Evolutionary conservation across 805 yeast species (phyloP).

Genomic region (Jamesozyma gamospora): DNA sequence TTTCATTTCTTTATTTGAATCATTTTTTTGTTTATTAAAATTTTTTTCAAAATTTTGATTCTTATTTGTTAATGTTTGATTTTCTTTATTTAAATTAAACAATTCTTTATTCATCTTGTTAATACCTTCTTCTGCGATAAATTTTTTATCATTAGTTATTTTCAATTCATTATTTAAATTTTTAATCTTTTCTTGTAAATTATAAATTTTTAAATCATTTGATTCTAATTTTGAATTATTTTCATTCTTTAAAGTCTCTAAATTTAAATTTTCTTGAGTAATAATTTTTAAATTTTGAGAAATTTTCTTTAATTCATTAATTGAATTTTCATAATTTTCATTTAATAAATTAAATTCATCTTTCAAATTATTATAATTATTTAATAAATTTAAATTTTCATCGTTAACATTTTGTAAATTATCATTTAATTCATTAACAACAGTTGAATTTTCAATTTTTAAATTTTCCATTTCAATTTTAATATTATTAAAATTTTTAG

Average conservation of each 20-base stretch:
- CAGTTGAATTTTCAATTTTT: slow-evolving; percentile 22
- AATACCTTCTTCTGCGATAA: slow-evolving; percentile 73
- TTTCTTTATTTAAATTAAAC: slow-evolving; percentile 51
- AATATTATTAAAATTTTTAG: slow-evolving; percentile 28
- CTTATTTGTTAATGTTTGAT: slow-evolving; percentile 39
- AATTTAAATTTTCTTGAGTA: slow-evolving; percentile 14
- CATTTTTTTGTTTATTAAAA: slow-evolving; percentile 27
- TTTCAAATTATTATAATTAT: not conserved
- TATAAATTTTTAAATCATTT: slow-evolving; percentile 8
- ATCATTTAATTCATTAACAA: slow-evolving; percentile 15
- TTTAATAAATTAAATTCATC: slow-evolving; percentile 6
- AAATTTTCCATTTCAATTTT: slow-evolving; percentile 23
- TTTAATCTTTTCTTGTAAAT: slow-evolving; percentile 14
- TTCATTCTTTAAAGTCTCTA: slow-evolving; percentile 24
- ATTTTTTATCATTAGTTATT: slow-evolving; percentile 32
- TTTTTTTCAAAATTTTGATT: slow-evolving; percentile 38
- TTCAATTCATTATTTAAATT: slow-evolving; percentile 22
- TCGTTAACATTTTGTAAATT: slow-evolving; percentile 8
- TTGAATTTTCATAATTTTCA: slow-evolving; percentile 6
- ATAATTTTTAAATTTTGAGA: slow-evolving; percentile 11
- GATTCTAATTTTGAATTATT: slow-evolving; percentile 31
- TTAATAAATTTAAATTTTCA: slow-evolving; percentile 10
- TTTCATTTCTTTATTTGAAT: slow-evolving; percentile 17
- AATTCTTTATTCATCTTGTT: slow-evolving; percentile 85
- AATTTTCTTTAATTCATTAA: slow-evolving; percentile 4